phyloP scores from a whole-genome alignment of 345 rosid genomes.

The Euphorbia pulcherrima region DNA sequence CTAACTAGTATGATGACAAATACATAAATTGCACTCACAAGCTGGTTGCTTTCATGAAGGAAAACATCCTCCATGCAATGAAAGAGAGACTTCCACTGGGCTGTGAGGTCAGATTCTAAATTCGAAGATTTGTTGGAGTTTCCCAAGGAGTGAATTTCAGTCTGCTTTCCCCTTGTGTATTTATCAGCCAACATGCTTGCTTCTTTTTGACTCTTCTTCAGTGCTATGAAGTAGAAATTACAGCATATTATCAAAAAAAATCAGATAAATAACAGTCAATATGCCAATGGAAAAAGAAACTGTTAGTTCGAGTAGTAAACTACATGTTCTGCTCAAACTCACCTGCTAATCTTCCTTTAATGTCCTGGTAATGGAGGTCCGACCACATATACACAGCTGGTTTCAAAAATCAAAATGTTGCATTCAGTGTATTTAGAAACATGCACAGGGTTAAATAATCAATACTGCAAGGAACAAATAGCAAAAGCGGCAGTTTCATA shows the following conservation, averaged over 20 bases:
- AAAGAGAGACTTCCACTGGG: constrained; percentile 83
- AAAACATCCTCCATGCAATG: constrained; percentile 69
- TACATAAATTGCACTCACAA: constrained; percentile 49
- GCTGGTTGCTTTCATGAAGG: constrained; percentile 57
- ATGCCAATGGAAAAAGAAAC: constrained; percentile 1
- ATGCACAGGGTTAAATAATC: not conserved
- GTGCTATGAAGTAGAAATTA: constrained; percentile 32
- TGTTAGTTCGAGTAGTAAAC: constrained; percentile 5
- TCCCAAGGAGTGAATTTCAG: constrained; percentile 33
- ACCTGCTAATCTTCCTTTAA: constrained; percentile 76
- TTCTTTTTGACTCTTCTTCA: constrained; percentile 80
- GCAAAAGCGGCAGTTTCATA: not conserved
- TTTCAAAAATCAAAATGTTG: constrained; percentile 15
- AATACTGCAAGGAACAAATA: not conserved
- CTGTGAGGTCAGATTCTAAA: constrained; percentile 51
- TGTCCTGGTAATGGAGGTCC: constrained; percentile 87
- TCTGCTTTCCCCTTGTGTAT: constrained; percentile 39
- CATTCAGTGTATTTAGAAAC: too few relatives aligned
- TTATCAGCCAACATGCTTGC: constrained; percentile 56
- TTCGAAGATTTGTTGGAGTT: constrained; percentile 37
- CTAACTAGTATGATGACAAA: too few relatives aligned
- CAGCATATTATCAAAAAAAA: not conserved
- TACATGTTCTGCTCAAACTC: constrained; percentile 13
- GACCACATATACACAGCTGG: constrained; percentile 93
- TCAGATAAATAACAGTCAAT: not conserved